A percentile compares a stretch with the other conserved stretches of the same genome.
Evolutionary conservation across 2,329 filamentous ascomycete genomes (phyloP).

Genomic region (Epichloe sylvatica): DNA sequence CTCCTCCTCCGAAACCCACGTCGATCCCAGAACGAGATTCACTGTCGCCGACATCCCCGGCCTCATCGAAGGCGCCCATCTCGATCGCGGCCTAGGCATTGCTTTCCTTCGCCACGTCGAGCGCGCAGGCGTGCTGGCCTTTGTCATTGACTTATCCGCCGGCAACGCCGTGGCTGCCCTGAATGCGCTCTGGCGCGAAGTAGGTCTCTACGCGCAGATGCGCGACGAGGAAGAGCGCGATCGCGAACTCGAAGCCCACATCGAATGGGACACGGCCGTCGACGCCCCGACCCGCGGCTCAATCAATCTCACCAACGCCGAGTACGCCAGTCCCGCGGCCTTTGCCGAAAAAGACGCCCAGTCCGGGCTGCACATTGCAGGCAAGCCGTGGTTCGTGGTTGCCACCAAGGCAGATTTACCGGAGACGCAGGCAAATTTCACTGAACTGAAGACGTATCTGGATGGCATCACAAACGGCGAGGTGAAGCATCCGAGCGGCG

Average conservation of each 20-base stretch:
- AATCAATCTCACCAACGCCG: constrained; percentile 13
- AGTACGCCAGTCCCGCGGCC: constrained; percentile 6
- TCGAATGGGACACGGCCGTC: constrained; percentile 47
- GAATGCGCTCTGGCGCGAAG: constrained; percentile 76
- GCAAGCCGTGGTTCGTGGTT: constrained; percentile 93
- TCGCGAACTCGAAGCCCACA: constrained; percentile 41
- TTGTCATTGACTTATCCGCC: constrained; percentile 74
- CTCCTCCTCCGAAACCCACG: constrained; percentile 25
- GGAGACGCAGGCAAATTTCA: constrained; percentile 66
- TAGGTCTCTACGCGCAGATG: constrained; percentile 71
- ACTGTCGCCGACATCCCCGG: constrained; percentile 94
- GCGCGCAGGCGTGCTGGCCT: constrained; percentile 80
- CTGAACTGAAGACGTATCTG: constrained; percentile 55
- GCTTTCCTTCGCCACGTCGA: constrained; percentile 91
- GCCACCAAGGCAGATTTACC: constrained; percentile 84
- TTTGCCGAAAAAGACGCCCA: constrained; percentile 4
- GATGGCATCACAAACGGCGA: constrained; percentile 46
- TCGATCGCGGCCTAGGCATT: constrained; percentile 80
- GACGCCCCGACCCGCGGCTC: constrained; percentile 13
- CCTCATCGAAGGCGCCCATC: constrained; percentile 79
- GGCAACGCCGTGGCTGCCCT: constrained; percentile 69
- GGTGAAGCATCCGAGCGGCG: constrained; percentile 58
- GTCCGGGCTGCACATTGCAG: constrained; percentile 58
- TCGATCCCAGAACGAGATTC: constrained; percentile 58
- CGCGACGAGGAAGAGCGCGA: constrained; percentile 59